Conservation (phyloP, 331 rosid genomes). For the Malus hybrid region DNA sequence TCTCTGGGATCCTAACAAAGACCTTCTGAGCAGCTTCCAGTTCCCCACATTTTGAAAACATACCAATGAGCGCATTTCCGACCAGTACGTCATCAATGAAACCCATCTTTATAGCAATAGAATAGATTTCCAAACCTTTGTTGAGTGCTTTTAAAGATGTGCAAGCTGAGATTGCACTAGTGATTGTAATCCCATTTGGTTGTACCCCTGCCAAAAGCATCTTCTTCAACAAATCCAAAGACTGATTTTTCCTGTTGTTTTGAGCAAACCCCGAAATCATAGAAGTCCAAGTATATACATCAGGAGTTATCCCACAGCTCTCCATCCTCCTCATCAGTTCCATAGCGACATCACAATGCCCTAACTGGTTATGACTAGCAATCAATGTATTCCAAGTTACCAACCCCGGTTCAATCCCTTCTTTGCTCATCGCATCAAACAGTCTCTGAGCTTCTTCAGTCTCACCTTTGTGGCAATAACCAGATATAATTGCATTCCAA, state of each 20-base stretch:
- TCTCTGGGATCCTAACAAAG: conserved; percentile 50
- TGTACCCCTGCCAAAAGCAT: conserved; percentile 56
- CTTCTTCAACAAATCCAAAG: conserved; percentile 58
- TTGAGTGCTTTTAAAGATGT: conserved; percentile 49
- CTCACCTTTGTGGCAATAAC: conserved; percentile 59
- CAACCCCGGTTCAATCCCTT: conserved; percentile 54
- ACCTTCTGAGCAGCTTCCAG: conserved; percentile 63
- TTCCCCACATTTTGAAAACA: conserved; percentile 79
- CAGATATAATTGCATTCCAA: conserved; percentile 71
- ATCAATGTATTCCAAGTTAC: conserved; percentile 83
- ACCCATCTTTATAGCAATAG: conserved; percentile 54
- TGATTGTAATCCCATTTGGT: conserved; percentile 63
- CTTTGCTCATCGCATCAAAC: conserved; percentile 52
- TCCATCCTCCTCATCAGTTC: conserved; percentile 81
- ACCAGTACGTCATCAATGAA: conserved; percentile 36
- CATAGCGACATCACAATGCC: conserved; percentile 57
- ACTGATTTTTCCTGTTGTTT: conserved; percentile 44
- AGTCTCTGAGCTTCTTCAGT: conserved; percentile 44
- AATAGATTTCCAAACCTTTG: conserved; percentile 62
- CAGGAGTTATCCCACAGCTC: conserved; percentile 56
- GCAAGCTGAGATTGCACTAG: conserved; percentile 67
- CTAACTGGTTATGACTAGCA: conserved; percentile 55
- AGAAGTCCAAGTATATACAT: conserved; percentile 92
- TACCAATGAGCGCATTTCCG: conserved; percentile 69
- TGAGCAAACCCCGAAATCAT: conserved; percentile 86